phyloP scores from a whole-genome alignment of 2,329 filamentous ascomycete genomes.

The Fusarium pseudonygamai region DNA sequence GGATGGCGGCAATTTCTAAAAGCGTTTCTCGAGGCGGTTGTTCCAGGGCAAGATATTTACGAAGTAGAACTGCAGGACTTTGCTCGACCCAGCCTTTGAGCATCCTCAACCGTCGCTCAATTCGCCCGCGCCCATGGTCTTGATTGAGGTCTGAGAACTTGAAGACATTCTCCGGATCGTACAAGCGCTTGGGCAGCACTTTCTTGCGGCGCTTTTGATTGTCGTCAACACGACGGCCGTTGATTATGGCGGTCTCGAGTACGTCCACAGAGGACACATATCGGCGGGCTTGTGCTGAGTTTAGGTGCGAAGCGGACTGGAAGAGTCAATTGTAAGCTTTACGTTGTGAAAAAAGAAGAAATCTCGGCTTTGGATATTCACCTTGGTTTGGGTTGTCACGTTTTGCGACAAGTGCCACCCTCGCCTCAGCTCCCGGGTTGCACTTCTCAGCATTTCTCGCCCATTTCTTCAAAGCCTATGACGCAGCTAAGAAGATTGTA shows the following conservation, averaged over 20 bases:
- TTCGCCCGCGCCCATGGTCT: not conserved
- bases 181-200: not conserved
- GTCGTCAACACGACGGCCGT: not conserved
- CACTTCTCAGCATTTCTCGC: constrained; percentile 50
- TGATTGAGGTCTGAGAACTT: not conserved
- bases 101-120: constrained; percentile 35
- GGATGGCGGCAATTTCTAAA: constrained; percentile 37
- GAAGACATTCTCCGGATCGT: not conserved
- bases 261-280: constrained; percentile 14
- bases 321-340: constrained; percentile 20
- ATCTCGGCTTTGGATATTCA: constrained; percentile 23
- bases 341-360: not conserved
- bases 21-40: constrained; percentile 9
- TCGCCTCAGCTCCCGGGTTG: constrained; percentile 45
- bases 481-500: not conserved
- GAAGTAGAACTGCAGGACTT: constrained; percentile 41
- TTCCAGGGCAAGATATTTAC: constrained; percentile 28
- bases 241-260: constrained; percentile 13
- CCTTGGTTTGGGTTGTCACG: constrained; percentile 34
- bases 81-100: constrained; percentile 36
- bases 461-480: constrained; percentile 43
- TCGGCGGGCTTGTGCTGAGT: not conserved
- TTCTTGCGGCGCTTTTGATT: constrained; percentile 9
- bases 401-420: constrained; percentile 41
- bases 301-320: constrained; percentile 10